Percentiles rank a stretch among this genome's conserved stretches.
Evolutionary conservation across 1,284 basidiomycete species (phyloP).

Genomic region (Trichosporon sp.): DNA sequence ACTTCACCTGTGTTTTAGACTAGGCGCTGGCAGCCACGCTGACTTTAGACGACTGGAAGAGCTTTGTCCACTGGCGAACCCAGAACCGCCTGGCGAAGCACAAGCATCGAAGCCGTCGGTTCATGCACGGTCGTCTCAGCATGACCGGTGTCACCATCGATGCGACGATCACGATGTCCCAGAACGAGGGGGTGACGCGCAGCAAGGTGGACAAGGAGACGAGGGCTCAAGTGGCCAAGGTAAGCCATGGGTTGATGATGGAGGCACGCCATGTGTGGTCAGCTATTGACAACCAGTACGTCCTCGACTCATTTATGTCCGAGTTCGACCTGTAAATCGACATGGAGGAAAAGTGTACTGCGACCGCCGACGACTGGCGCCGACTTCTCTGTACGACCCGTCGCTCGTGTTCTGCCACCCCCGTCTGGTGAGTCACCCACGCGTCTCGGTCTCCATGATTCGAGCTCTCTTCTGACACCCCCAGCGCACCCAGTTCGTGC

Average conservation of each 20-base stretch:
- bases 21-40: too few species aligned
- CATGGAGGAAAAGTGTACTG: neutral
- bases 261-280: neutral
- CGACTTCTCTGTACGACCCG: neutral
- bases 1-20: too few species aligned
- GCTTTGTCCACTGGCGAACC: constrained; percentile 17
- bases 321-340: neutral
- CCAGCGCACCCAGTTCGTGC: neutral
- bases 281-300: neutral
- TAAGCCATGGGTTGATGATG: neutral
- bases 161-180: neutral
- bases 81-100: neutral
- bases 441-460: neutral
- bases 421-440: neutral
- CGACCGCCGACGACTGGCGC: neutral
- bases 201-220: neutral
- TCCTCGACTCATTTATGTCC: neutral
- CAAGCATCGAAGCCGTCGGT: neutral
- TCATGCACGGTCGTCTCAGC: neutral
- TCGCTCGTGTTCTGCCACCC: neutral
- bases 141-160: neutral
- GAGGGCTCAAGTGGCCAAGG: neutral
- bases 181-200: neutral
- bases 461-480: neutral
- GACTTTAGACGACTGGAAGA: neutral